Conservation (phyloP, 1,139 yeast genomes). For the Tardiomyces blankii region DNA sequence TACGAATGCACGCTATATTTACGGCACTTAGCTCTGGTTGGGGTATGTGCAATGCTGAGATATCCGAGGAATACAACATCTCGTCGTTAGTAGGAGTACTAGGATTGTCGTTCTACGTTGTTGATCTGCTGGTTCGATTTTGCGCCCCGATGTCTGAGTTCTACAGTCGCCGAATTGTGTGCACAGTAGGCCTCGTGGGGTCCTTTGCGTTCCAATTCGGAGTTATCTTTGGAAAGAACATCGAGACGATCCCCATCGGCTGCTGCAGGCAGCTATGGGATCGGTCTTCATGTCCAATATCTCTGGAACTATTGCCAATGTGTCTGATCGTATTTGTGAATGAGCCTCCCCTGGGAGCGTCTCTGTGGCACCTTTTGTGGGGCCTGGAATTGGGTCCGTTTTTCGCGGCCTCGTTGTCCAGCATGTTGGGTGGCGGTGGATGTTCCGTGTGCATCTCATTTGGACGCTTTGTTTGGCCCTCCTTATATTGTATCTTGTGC, state of each 20-base stretch:
- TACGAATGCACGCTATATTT: slow-evolving; percentile 34
- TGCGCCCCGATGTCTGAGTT: slow-evolving; percentile 78
- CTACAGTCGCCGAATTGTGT: slow-evolving; percentile 56
- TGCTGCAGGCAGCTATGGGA: slow-evolving; percentile 71
- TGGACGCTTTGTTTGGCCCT: slow-evolving; percentile 31
- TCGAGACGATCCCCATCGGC: slow-evolving; percentile 62
- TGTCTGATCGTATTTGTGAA: slow-evolving; percentile 45
- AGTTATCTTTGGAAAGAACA: slow-evolving; percentile 59
- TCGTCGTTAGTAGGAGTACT: slow-evolving; percentile 46
- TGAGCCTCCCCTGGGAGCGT: slow-evolving; percentile 64
- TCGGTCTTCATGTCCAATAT: slow-evolving; percentile 78
- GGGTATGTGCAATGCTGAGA: background rate
- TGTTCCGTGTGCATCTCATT: slow-evolving; percentile 42
- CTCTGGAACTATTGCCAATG: slow-evolving; percentile 76
- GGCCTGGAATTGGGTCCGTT: slow-evolving; percentile 69
- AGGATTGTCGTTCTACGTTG: slow-evolving; percentile 59
- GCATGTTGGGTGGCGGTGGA: slow-evolving; percentile 49
- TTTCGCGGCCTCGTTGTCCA: slow-evolving; percentile 26
- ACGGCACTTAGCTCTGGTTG: background rate
- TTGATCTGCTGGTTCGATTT: slow-evolving; percentile 74
- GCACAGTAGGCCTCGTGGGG: slow-evolving; percentile 33
- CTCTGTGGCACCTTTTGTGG: slow-evolving; percentile 59
- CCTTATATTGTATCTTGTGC: slow-evolving; percentile 25
- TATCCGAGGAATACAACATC: slow-evolving; percentile 32
- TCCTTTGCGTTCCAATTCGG: slow-evolving; percentile 57